Evolutionary conservation across 2,329 filamentous ascomycete genomes (phyloP).

Genomic region (Clarireedia homoeocarpa): DNA sequence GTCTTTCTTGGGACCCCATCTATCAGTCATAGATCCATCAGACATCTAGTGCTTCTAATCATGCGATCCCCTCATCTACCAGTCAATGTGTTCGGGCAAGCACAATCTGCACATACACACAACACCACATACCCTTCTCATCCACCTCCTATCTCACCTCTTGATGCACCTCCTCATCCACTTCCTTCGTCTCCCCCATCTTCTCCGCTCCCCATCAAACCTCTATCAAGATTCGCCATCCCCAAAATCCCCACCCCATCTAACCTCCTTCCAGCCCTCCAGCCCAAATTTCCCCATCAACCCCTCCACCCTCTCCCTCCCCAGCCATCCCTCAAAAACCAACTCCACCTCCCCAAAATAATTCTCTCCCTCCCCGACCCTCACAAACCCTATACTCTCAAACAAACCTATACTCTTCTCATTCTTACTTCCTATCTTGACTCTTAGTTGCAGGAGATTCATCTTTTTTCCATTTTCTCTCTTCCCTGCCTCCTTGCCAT

Average conservation of each 20-base stretch:
- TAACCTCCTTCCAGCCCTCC: slow-evolving; percentile 30
- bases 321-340: slow-evolving; percentile 25
- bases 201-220: not conserved
- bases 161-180: no score
- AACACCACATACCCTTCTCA: no score
- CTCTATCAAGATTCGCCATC: no score
- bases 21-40: no score
- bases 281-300: slow-evolving; percentile 29
- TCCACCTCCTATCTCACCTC: no score
- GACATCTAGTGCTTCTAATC: no score
- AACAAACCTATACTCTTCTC: slow-evolving; percentile 50
- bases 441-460: slow-evolving; percentile 39
- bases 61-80: no score
- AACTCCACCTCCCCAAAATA: slow-evolving; percentile 65
- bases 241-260: not conserved
- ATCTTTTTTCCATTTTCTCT: slow-evolving; percentile 12
- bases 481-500: not conserved
- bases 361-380: slow-evolving; percentile 40
- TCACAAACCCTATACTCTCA: slow-evolving; percentile 49
- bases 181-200: no score
- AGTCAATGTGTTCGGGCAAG: no score
- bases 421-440: slow-evolving; percentile 55
- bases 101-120: no score
- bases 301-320: slow-evolving; percentile 21
- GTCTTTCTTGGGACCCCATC: no score